phyloP scores from a whole-genome alignment of 1,284 basidiomycete species.

The Wallemia hederae region DNA sequence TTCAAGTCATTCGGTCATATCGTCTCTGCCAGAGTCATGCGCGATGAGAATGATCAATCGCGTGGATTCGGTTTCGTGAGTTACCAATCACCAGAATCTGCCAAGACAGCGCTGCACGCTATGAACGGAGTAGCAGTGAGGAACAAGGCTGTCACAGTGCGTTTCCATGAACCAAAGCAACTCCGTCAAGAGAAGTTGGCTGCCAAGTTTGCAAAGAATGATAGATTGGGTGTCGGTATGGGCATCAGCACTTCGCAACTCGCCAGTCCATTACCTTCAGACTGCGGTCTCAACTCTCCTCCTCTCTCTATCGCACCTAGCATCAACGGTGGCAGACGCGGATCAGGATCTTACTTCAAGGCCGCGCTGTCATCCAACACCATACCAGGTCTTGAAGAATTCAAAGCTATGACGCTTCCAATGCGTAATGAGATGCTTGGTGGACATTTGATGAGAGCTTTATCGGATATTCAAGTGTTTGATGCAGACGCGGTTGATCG shows the following conservation, averaged over 20 bases:
- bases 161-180: conserved; percentile 67
- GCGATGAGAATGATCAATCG: conserved; percentile 50
- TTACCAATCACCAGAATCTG: conserved; percentile 52
- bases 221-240: not conserved
- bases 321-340: conserved; percentile 23
- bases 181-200: conserved; percentile 61
- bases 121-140: conserved; percentile 50
- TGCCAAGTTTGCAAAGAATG: conserved; percentile 26
- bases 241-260: not conserved
- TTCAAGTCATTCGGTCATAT: conserved; percentile 12
- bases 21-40: conserved; percentile 65
- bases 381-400: not conserved
- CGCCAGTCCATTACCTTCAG: conserved; percentile 1
- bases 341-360: not conserved
- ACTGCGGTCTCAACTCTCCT: conserved; percentile 1
- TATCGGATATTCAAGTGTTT: not conserved
- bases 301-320: conserved; percentile 13
- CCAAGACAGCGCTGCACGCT: conserved; percentile 34
- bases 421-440: not conserved
- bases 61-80: conserved; percentile 91
- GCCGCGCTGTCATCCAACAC: not conserved
- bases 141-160: conserved; percentile 46
- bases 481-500: not conserved
- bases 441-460: not conserved
- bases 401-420: not conserved